Evolutionary conservation across 495 filamentous ascomycete genomes (phyloP).

Genomic region (Penicillium subrubescens): DNA sequence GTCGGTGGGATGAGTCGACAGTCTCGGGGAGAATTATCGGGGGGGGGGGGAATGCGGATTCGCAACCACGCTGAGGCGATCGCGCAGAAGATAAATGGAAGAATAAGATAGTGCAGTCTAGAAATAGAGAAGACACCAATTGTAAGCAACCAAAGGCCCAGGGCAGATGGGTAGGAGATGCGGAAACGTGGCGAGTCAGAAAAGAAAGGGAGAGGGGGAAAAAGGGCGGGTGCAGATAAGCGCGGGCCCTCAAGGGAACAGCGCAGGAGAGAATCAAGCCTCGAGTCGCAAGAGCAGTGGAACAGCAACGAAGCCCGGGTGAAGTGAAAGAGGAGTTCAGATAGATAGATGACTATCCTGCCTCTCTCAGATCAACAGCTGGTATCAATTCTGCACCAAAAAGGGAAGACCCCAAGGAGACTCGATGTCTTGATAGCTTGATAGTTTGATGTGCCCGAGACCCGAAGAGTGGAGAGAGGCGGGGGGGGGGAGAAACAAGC

Average conservation of each 20-base stretch:
- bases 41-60: constrained; percentile 14
- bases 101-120: constrained; percentile 10
- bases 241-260: constrained; percentile 7
- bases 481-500: constrained; percentile 32
- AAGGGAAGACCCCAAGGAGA: constrained; percentile 5
- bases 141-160: constrained; percentile 6
- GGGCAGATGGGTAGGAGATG: background rate
- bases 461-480: constrained; percentile 18
- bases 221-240: constrained; percentile 14
- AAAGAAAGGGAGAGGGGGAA: background rate
- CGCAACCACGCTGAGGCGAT: constrained; percentile 3
- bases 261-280: background rate
- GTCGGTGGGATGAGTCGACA: constrained; percentile 23
- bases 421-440: constrained; percentile 1
- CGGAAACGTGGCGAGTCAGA: constrained; percentile 6
- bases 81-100: background rate
- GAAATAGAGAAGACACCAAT: constrained; percentile 6
- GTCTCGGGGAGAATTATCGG: constrained; percentile 21
- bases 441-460: constrained; percentile 8
- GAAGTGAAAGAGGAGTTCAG: background rate
- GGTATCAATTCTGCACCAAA: constrained; percentile 1
- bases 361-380: background rate
- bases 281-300: background rate
- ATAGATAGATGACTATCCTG: background rate
- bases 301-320: background rate